Base-by-base conservation (phyloP, 306 rosid genomes). In the Dalbergia oliveri region DNA sequence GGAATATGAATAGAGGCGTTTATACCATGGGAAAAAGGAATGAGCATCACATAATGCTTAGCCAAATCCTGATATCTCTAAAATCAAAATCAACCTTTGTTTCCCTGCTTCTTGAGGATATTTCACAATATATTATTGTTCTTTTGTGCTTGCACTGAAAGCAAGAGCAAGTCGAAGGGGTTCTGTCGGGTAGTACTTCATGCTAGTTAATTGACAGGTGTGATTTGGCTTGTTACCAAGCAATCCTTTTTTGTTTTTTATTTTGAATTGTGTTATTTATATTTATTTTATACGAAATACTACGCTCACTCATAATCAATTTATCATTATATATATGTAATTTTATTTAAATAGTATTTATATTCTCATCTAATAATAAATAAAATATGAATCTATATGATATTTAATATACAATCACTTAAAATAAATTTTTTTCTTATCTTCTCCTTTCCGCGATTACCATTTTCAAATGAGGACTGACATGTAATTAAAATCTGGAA, bases 1-100 rank as follows among this genome's bases (percentile, higher is more conserved):
- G 21, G 63, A 67, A 85, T 69, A 8, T 76, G 77, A 47, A 73
- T 26, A 77, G 79, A 77, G 77, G 73, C 69, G 5, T 59, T 76
- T 76, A 35, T 34, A 9, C 60, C 18, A 41, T 16, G 26, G 23
- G 57, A 73, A 6, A n/a, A 60, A 39, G 60, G 60, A 80, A 69
- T 69, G 41, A 73, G 37, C 5, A 69, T 72, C 78, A 15, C 39
- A 59, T 15, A 49, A 57, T 57, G 50, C 77, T 60, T 61, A 43
- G 51, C 80, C 69, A 31, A 23, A 53, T 72, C 60, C 10, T 51
- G 56, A 10, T 56, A 47, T 14, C n/a, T 69, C 15, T 37, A 5
- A 34, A 33, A 11, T 57, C 9, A 18, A 4, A 31, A 49, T 49
- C 51, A 0, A 37, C 3, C 3, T 26, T 26, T 26, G 31, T 15